A percentile compares a stretch with the other conserved stretches of the same genome.
phyloP scores from a whole-genome alignment of 2,329 filamentous ascomycete species.

The Fusarium oligoseptatum region DNA sequence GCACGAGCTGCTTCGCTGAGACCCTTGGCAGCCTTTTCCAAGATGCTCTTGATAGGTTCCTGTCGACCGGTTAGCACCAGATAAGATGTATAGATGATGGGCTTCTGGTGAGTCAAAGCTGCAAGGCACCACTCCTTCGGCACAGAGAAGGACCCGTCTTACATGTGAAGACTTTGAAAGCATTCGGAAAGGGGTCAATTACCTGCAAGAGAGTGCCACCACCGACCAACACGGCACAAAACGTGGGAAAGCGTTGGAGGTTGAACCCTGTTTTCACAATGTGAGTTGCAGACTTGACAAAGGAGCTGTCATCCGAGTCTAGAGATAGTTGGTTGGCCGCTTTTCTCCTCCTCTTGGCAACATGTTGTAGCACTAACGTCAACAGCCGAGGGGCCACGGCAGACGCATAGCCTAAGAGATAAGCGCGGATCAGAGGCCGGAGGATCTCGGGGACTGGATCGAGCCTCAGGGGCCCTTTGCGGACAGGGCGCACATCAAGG shows the following conservation, averaged over 20 bases:
- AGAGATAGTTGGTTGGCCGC: constrained; percentile 41
- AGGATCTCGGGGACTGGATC: constrained; percentile 62
- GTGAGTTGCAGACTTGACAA: constrained; percentile 50
- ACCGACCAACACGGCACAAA: constrained; percentile 72
- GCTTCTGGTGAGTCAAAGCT: not conserved
- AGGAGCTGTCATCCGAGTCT: constrained; percentile 48
- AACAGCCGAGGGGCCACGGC: constrained; percentile 69
- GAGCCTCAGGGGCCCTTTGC: constrained; percentile 43
- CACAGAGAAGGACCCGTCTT: not conserved
- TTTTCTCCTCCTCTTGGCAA: constrained; percentile 54
- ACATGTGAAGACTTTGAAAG: constrained; percentile 6
- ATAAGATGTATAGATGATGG: constrained; percentile 5
- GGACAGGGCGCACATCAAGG: constrained; percentile 30
- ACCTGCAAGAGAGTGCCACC: constrained; percentile 73
- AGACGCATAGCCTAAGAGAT: constrained; percentile 71
- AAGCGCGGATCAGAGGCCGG: constrained; percentile 70
- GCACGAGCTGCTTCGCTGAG: constrained; percentile 44
- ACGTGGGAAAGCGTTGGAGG: constrained; percentile 70
- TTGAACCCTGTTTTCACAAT: constrained; percentile 67
- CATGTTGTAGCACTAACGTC: constrained; percentile 65
- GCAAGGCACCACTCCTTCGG: not conserved
- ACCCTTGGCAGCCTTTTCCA: constrained; percentile 42
- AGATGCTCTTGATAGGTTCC: constrained; percentile 49
- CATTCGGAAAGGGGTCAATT: constrained; percentile 39
- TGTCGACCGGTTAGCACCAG: constrained; percentile 36